Base-by-base conservation (phyloP, 768 basidiomycete species). In the Suillus weaverae region DNA sequence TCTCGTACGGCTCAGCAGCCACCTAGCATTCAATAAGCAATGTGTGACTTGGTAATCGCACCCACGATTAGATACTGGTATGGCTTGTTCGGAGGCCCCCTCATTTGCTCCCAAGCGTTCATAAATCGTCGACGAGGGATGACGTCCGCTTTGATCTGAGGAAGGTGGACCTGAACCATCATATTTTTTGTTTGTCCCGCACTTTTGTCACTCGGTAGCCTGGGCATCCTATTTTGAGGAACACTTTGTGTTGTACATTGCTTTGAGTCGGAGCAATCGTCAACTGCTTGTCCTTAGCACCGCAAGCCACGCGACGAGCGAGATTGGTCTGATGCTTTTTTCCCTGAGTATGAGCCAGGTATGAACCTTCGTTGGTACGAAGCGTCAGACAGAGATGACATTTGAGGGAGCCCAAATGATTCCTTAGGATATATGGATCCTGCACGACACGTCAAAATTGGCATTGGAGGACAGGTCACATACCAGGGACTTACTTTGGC, bases 311-410 rank as follows among this genome's bases (percentile, higher is more conserved):
- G 68, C 97, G 90, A 46, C 97, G 87, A 14, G 97, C 97, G 62
- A 99, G 87, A 75, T 99, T 99, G 4, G 96, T 99, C 76, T 99
- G 97, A 75, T 99, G 97, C 74, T 99, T 99, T 82, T 99, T 99
- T 26, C 97, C 97, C 81, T 99, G 97, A 0, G 97, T 99, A 72
- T 99, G 97, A 0, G 97, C 97, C 54, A 99, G 90, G 76, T 99
- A 98, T 16, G 96, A 97, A 22, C 97, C 97, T 79, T 99, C 97
- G 72, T 98, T 98, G n/a, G 97, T 98, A 80, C 99, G 97, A 13
- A 99, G 85, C 0, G 97, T 99, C 56, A 99, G 81, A 77, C 97
- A 99, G 33, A 99, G 86, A 71, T 96, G 93, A 81, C 97, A 99
- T 86, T 99, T 97, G 44, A 99, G 86, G 9, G 95, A 98, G 44